phyloP scores from a whole-genome alignment of 2,329 filamentous ascomycete genomes.

The Fusarium mangiferae region DNA sequence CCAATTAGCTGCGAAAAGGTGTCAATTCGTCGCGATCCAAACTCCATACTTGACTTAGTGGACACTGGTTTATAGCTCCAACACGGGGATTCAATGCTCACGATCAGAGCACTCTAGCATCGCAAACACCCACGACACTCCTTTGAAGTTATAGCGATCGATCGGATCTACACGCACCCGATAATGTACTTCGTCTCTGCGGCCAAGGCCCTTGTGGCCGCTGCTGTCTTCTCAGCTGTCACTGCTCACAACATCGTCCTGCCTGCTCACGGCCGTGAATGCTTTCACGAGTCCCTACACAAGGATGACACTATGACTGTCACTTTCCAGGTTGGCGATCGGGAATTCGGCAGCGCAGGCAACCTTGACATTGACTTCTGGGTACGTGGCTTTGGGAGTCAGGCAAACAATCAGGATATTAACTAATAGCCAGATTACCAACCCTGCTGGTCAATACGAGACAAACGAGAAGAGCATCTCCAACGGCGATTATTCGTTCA shows the following conservation, averaged over 20 bases:
- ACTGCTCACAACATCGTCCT: constrained; percentile 96
- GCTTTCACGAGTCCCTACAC: constrained; percentile 95
- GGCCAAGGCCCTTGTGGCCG: constrained; percentile 56
- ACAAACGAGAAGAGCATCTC: constrained; percentile 83
- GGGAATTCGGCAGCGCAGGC: constrained; percentile 93
- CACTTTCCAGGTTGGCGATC: constrained; percentile 96
- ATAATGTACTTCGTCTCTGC: constrained; percentile 49
- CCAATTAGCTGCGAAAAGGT: constrained; percentile 43
- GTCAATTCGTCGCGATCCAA: constrained; percentile 45
- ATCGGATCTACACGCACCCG: constrained; percentile 5
- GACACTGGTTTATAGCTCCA: constrained; percentile 30
- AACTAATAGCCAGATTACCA: constrained; percentile 70
- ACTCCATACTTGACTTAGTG: constrained; percentile 13
- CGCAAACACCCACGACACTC: constrained; percentile 27
- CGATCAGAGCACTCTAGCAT: constrained; percentile 11
- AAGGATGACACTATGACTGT: constrained; percentile 98
- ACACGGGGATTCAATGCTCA: constrained; percentile 24
- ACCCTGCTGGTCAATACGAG: constrained; percentile 79
- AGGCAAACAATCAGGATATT: constrained; percentile 18
- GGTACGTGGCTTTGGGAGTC: constrained; percentile 65
- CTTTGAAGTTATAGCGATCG: constrained; percentile 16
- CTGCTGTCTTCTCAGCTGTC: constrained; percentile 64
- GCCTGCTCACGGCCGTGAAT: constrained; percentile 91
- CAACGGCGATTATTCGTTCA: constrained; percentile 93
- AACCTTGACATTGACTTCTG: constrained; percentile 98